Percentiles rank a stretch among this genome's conserved stretches.
phyloP scores from a whole-genome alignment of 768 basidiomycete genomes.

The Naganishia randhawae region DNA sequence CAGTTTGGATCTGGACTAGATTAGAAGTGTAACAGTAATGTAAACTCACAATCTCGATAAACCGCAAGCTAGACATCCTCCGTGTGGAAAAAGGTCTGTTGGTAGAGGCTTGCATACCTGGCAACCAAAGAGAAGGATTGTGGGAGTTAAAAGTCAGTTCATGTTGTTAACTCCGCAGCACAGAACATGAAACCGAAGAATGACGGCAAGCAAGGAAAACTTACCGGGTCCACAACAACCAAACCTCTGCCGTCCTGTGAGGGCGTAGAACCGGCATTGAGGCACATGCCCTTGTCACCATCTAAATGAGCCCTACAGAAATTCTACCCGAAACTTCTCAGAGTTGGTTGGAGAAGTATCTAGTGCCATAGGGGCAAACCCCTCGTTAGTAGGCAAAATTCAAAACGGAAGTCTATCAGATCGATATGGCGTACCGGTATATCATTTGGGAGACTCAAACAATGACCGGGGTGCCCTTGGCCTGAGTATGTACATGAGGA shows the following conservation, averaged over 20 bases:
- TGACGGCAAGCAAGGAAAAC: background rate
- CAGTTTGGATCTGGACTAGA: too few species aligned
- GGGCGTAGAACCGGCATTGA: constrained; percentile 26
- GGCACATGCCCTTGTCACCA: constrained; percentile 23
- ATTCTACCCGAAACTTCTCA: constrained; percentile 11
- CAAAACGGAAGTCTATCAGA: background rate
- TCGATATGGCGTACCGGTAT: background rate
- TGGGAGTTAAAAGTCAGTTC: too few species aligned
- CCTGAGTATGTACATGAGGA: constrained; percentile 12
- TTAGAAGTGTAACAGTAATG: too few species aligned
- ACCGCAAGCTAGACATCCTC: constrained; percentile 30
- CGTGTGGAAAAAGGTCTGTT: constrained; percentile 30
- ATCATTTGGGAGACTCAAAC: background rate
- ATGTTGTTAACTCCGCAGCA: background rate
- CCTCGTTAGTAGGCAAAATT: background rate
- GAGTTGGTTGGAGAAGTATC: background rate
- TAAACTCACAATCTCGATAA: constrained; percentile 4
- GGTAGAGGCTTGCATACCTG: constrained; percentile 26
- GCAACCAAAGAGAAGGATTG: background rate
- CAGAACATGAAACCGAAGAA: background rate
- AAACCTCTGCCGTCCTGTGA: background rate
- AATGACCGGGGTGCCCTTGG: constrained; percentile 1
- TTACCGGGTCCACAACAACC: constrained; percentile 23
- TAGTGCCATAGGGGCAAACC: background rate
- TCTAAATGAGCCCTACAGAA: constrained; percentile 18